These are phyloP conservation scores for Daldinia grandis DNA, from an alignment of 495 filamentous ascomycete genomes.

Conservation along the genomic window DNA sequence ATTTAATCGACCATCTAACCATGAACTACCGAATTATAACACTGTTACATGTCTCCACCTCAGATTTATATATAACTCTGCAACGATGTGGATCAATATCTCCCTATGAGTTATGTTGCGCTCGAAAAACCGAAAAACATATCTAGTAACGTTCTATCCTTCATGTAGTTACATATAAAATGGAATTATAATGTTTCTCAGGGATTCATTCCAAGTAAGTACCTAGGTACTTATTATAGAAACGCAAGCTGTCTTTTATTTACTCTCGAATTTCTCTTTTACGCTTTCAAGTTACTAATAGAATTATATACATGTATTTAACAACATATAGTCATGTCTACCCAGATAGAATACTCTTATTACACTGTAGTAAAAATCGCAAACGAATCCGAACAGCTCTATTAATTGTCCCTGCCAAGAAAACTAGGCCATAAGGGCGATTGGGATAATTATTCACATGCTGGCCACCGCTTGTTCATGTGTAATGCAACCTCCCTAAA, in stretches of 20 bases:
- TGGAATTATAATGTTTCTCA: no score
- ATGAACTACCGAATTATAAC: no score
- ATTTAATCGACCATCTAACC: no score
- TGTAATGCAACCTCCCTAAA: background rate
- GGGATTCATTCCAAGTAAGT: no score
- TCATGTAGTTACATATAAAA: no score
- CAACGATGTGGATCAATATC: background rate
- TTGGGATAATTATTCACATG: background rate
- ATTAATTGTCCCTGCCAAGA: background rate
- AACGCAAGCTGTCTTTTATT: background rate
- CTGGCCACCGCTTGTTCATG: background rate
- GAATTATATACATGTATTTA: background rate
- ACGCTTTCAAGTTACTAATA: background rate
- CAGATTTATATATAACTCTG: background rate
- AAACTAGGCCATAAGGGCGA: background rate
- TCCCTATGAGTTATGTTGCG: background rate
- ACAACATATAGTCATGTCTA: background rate
- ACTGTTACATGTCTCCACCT: no score
- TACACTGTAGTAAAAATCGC: background rate
- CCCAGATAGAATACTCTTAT: background rate
- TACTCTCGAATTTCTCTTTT: background rate
- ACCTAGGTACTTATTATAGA: no score
- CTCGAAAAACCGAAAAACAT: background rate
- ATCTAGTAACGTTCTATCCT: background rate
- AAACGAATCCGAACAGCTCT: background rate